These are phyloP conservation scores for Camellia oleifera DNA, from an alignment of 179 eudicot genomes.

Conservation along the genomic window DNA sequence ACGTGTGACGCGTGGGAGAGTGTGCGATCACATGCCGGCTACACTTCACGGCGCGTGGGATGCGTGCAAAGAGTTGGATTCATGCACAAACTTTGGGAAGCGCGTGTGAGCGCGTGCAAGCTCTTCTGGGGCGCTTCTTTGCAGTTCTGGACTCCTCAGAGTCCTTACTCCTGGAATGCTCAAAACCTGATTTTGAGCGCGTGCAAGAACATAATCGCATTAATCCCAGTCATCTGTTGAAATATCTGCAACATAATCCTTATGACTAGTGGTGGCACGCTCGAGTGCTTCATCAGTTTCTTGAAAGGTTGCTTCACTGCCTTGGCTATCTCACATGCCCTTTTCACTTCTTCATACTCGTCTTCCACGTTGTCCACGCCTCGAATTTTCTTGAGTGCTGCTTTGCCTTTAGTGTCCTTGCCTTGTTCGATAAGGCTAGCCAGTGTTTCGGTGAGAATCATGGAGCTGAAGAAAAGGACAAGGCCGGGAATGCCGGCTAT, in stretches of 20 bases:
- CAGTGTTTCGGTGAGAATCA: slow-evolving; percentile 51
- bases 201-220: slow-evolving; percentile 62
- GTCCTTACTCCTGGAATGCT: too few relatives aligned
- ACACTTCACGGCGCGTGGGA: too few relatives aligned
- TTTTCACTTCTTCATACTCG: slow-evolving; percentile 32
- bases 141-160: too few relatives aligned
- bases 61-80: too few relatives aligned
- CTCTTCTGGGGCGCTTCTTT: too few relatives aligned
- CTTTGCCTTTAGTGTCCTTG: slow-evolving; percentile 11
- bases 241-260: slow-evolving; percentile 41
- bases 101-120: too few relatives aligned
- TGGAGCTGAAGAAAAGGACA: slow-evolving; percentile 34
- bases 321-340: slow-evolving; percentile 35
- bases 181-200: slow-evolving; percentile 9
- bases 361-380: slow-evolving; percentile 38
- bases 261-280: slow-evolving; percentile 44
- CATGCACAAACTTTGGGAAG: too few relatives aligned
- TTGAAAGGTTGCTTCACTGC: slow-evolving; percentile 33
- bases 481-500: slow-evolving; percentile 47
- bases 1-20: too few relatives aligned
- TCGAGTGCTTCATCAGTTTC: slow-evolving; percentile 35
- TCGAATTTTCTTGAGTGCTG: slow-evolving; percentile 33
- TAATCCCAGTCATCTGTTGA: slow-evolving; percentile 61
- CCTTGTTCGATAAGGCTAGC: slow-evolving; percentile 43
- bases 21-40: too few relatives aligned